Evolutionary conservation across 805 yeast species (phyloP).

Genomic region (Hanseniaspora vineae): DNA sequence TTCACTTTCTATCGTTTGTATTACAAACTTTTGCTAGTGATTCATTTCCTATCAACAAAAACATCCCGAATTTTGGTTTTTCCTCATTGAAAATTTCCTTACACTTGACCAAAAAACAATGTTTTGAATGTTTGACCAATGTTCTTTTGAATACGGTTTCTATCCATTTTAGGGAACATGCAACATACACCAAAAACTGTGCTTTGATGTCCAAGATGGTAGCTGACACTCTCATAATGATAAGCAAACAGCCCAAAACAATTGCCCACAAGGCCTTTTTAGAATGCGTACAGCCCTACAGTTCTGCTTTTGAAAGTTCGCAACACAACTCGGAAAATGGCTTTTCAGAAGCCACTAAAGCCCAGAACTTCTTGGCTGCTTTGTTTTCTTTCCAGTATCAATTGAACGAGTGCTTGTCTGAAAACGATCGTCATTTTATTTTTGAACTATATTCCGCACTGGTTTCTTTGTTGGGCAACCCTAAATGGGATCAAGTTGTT

Average conservation of each 20-base stretch:
- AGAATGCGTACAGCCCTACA: not conserved
- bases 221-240: conserved; percentile 1
- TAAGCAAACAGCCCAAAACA: conserved; percentile 2
- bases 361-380: conserved; percentile 2
- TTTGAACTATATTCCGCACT: no score
- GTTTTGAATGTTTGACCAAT: not conserved
- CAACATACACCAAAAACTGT: not conserved
- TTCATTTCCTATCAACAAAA: no score
- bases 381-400: not conserved
- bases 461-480: not conserved
- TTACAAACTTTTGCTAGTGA: no score
- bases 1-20: no score
- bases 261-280: not conserved
- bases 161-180: not conserved
- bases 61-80: not conserved
- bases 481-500: not conserved
- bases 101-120: not conserved
- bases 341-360: not conserved
- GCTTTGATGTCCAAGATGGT: conserved; percentile 4
- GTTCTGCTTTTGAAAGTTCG: not conserved
- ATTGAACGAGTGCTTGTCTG: not conserved
- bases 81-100: conserved; percentile 23
- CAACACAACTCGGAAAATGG: no score
- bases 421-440: not conserved
- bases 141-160: not conserved